Conservation (phyloP, 352 stramenopile genomes). For the Pelagophyceae sp. region DNA sequence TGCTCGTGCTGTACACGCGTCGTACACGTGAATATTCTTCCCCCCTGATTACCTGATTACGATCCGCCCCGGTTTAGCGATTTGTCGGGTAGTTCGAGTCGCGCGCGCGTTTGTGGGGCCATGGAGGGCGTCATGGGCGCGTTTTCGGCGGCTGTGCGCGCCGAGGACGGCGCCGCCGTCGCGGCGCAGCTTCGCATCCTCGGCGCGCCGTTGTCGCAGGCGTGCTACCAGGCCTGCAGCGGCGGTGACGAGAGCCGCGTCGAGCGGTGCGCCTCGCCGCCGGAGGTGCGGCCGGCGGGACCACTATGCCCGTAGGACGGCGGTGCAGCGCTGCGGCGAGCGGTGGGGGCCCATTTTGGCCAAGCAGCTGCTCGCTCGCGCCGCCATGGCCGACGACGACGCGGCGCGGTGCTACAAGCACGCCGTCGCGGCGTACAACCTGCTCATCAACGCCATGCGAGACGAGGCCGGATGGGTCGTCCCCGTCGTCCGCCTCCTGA, state of each 20-base stretch:
- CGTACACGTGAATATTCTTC: too few relatives aligned
- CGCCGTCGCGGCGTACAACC: slow-evolving; percentile 5
- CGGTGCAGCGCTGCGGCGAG: neutral
- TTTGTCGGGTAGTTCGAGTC: too few relatives aligned
- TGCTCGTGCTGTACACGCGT: too few relatives aligned
- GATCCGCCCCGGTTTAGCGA: too few relatives aligned
- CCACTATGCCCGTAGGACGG: too few relatives aligned
- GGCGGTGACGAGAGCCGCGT: neutral
- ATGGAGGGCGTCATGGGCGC: neutral
- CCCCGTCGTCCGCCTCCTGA: neutral
- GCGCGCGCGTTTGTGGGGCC: too few relatives aligned
- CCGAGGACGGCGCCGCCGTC: neutral
- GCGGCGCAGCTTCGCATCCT: neutral
- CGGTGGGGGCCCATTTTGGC: slow-evolving; percentile 2
- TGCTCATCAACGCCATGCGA: slow-evolving; percentile 6
- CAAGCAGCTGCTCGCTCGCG: neutral
- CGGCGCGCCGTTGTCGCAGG: too few relatives aligned
- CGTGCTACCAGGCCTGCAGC: neutral
- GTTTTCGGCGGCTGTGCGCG: neutral
- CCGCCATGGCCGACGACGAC: neutral
- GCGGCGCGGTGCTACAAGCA: neutral
- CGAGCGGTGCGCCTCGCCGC: neutral
- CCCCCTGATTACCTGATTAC: too few relatives aligned
- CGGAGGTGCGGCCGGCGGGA: too few relatives aligned
- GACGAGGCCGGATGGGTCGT: slow-evolving; percentile 12